These are phyloP conservation scores for Hypoxylon sp. DNA, from an alignment of 2,329 filamentous ascomycete species.

Conservation along the genomic window DNA sequence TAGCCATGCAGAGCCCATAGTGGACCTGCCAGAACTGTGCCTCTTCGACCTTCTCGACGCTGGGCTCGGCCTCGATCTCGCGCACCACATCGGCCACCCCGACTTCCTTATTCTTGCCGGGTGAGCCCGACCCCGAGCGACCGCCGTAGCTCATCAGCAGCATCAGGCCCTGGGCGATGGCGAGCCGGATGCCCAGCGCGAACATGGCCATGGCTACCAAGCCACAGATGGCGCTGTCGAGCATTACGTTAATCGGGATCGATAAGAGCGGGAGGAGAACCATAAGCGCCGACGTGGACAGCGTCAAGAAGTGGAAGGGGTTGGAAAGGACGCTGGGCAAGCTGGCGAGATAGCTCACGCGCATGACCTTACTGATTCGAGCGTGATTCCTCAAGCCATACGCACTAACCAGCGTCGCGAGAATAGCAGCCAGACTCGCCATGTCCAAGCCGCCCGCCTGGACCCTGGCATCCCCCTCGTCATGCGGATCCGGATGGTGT, in stretches of 20 bases:
- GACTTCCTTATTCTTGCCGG: conserved; percentile 53
- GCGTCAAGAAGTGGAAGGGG: conserved; percentile 92
- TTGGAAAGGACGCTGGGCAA: conserved; percentile 91
- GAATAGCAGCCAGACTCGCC: conserved; percentile 83
- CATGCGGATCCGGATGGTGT: conserved; percentile 76
- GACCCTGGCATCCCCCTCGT: conserved; percentile 60
- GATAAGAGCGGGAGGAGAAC: conserved; percentile 85
- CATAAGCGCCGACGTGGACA: conserved; percentile 85
- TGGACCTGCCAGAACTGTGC: conserved; percentile 99
- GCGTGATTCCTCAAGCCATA: conserved; percentile 90
- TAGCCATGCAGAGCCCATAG: conserved; percentile 96
- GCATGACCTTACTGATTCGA: conserved; percentile 91
- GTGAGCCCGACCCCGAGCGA: conserved; percentile 38
- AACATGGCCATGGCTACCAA: conserved; percentile 92
- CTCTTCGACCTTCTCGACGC: conserved; percentile 83
- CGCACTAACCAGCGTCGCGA: conserved; percentile 85
- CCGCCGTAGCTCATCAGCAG: conserved; percentile 88
- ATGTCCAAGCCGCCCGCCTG: conserved; percentile 83
- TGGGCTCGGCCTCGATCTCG: conserved; percentile 85
- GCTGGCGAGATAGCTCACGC: conserved; percentile 82
- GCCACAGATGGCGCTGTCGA: conserved; percentile 85
- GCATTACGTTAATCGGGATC: conserved; percentile 81
- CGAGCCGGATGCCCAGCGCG: conserved; percentile 82
- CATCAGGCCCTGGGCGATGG: conserved; percentile 90
- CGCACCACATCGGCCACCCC: conserved; percentile 80